Evolutionary conservation across 257 asterid species (phyloP).

Genomic region (Eucommia ulmoides): DNA sequence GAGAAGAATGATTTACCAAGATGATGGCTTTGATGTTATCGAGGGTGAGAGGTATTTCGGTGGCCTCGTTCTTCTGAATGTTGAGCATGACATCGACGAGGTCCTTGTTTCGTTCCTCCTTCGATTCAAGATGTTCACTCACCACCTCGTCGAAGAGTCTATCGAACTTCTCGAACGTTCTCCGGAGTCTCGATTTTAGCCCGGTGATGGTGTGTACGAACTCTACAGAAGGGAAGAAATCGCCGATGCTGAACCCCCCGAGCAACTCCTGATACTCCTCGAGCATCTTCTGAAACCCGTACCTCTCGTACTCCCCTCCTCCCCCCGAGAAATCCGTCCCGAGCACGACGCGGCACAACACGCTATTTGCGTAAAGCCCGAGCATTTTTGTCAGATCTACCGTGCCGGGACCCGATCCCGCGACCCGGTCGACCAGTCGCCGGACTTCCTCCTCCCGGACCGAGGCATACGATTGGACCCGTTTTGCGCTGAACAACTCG

Average conservation of each 20-base stretch:
- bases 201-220: conserved; percentile 38
- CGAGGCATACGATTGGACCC: conserved; percentile 30
- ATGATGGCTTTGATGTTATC: conserved; percentile 58
- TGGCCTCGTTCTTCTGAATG: conserved; percentile 13
- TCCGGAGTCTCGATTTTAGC: conserved; percentile 21
- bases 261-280: conserved; percentile 35
- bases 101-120: conserved; percentile 18
- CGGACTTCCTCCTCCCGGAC: conserved; percentile 37
- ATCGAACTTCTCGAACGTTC: conserved; percentile 32
- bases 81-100: conserved; percentile 49
- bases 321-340: conserved; percentile 29
- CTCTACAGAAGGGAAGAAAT: conserved; percentile 50
- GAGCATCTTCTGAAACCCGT: conserved; percentile 36
- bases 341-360: conserved; percentile 34
- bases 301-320: conserved; percentile 30
- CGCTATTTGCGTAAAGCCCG: conserved; percentile 32
- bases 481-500: conserved; percentile 27
- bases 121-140: conserved; percentile 17
- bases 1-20: conserved; percentile 20
- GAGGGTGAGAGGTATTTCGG: conserved; percentile 36
- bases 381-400: conserved; percentile 19
- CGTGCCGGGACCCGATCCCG: conserved; percentile 11
- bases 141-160: conserved; percentile 26
- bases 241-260: conserved; percentile 48
- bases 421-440: conserved; percentile 22